A percentile compares a stretch with the other conserved stretches of the same genome.
phyloP scores from a whole-genome alignment of 805 yeast species.

The Hanseniaspora hatyaiensis region DNA sequence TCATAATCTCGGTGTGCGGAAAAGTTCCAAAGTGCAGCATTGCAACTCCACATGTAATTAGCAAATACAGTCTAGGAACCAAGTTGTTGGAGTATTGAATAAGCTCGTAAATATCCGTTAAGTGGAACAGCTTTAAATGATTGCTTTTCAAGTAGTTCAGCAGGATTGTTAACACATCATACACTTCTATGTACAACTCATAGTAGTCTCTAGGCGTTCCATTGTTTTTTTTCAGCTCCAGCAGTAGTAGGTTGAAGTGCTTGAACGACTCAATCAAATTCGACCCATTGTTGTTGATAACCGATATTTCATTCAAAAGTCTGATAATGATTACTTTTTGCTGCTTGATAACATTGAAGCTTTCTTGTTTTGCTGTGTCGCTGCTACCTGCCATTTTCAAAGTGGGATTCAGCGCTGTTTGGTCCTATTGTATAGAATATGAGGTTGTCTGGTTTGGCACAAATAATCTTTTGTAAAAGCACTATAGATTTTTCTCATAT shows the following conservation, averaged over 20 bases:
- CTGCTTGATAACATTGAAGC: constrained; percentile 2
- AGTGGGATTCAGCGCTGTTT: not conserved
- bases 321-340: constrained; percentile 13
- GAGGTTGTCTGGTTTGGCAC: too few relatives aligned
- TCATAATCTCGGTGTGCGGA: constrained; percentile 74
- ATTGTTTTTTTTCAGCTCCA: constrained; percentile 21
- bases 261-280: constrained; percentile 13
- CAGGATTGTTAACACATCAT: constrained; percentile 65
- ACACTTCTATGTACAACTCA: constrained; percentile 73
- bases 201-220: constrained; percentile 86
- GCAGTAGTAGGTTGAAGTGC: constrained; percentile 4
- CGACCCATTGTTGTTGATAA: constrained; percentile 11
- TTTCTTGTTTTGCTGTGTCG: not conserved
- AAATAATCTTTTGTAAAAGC: too few relatives aligned
- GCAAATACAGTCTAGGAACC: constrained; percentile 78
- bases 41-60: constrained; percentile 90
- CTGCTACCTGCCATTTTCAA: not conserved
- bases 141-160: constrained; percentile 52
- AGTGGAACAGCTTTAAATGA: constrained; percentile 54
- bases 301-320: constrained; percentile 13
- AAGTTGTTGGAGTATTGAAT: constrained; percentile 94
- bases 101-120: constrained; percentile 83
- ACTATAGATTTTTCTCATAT: too few relatives aligned
- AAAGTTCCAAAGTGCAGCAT: constrained; percentile 69
- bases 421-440: not conserved